Evolutionary conservation across 2,329 filamentous ascomycete genomes (phyloP), one percentile per base, ranked within the genome.

Genomic region (Colletotrichum tanaceti): DNA sequence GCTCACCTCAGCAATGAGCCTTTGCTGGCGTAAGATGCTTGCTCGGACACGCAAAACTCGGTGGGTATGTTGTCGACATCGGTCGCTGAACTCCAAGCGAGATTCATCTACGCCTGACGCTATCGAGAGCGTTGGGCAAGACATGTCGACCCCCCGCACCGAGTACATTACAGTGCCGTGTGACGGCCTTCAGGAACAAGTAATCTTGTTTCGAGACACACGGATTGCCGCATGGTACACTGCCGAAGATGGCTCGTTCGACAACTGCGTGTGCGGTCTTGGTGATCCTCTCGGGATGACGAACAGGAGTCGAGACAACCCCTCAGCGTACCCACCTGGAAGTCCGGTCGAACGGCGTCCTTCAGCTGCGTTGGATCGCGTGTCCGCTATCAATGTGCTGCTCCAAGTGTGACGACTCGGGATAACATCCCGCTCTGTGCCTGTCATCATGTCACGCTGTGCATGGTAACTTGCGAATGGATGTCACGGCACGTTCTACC

Each of bases 151-250:
- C 49, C 38, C 52, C 38, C 50, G 39, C 44, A 18, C 39, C 22
- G 50, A 53, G 43, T 32, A 54, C 24, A 20, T 46, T 20, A 60
- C 4, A 13, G 38, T 54, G 6, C 20, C 38, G 65, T 69, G 22
- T n/a, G 3, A 70, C 65, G 20, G 16, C 14, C 14, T 5, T 52
- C 55, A 65, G 65, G 55, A 53, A 70, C 68, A 69, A 44, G 59
- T 43, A 69, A 70, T 64, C 41, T 68, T 63, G 32, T 57, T 67
- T 63, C 39, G 54, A 55, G 52, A 58, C 32, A 64, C 65, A 50
- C 68, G 60, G 68, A 2, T 63, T 32, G 35, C 32, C 55, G 44
- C 63, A 68, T 54, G 16, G 22, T 38, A 47, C n/a, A 24, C 46
- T 47, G 41, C 44, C 43, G 39, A 50, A 2, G 10, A 28, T 32